Evolutionary conservation across 2,329 filamentous ascomycete genomes (phyloP).

Genomic region (Fusarium sulawesiense): DNA sequence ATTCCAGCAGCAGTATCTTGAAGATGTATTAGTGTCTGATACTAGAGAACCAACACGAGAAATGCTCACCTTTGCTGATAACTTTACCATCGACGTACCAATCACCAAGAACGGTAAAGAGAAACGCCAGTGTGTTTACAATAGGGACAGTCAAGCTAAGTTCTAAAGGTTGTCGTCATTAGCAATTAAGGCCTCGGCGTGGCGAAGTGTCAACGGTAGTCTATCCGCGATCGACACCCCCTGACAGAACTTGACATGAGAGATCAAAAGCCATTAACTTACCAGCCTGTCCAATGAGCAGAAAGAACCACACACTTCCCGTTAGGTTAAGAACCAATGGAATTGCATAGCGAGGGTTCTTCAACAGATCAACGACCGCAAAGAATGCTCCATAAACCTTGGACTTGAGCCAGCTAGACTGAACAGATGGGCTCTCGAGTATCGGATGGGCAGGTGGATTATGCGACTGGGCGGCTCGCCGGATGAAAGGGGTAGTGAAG

Average conservation of each 20-base stretch:
- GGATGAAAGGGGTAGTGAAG: conserved; percentile 92
- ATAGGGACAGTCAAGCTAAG: conserved; percentile 93
- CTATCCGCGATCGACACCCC: conserved; percentile 30
- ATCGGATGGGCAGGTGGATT: conserved; percentile 69
- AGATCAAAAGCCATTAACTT: conserved; percentile 49
- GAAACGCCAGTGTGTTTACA: conserved; percentile 90
- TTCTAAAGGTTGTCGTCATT: conserved; percentile 64
- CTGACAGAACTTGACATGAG: conserved; percentile 11
- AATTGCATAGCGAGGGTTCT: conserved; percentile 84
- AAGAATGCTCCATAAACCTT: conserved; percentile 76
- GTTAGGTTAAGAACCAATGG: conserved; percentile 90
- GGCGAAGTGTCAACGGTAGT: conserved; percentile 28
- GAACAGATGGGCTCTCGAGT: conserved; percentile 62
- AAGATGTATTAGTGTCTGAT: background rate
- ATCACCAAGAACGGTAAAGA: conserved; percentile 95
- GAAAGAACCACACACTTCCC: conserved; percentile 95
- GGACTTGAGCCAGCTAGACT: conserved; percentile 69
- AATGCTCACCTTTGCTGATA: conserved; percentile 76
- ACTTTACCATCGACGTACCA: conserved; percentile 96
- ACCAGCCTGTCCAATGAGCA: conserved; percentile 93
- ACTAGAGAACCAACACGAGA: background rate
- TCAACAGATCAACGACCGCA: conserved; percentile 80
- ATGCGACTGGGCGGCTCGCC: conserved; percentile 82
- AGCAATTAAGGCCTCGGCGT: conserved; percentile 13
- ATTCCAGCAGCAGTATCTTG: conserved; percentile 87